Evolutionary conservation across 371 early-diverging fungal genomes (phyloP), one percentile per base, ranked within the genome.

Genomic region (Mucor racemosus): DNA sequence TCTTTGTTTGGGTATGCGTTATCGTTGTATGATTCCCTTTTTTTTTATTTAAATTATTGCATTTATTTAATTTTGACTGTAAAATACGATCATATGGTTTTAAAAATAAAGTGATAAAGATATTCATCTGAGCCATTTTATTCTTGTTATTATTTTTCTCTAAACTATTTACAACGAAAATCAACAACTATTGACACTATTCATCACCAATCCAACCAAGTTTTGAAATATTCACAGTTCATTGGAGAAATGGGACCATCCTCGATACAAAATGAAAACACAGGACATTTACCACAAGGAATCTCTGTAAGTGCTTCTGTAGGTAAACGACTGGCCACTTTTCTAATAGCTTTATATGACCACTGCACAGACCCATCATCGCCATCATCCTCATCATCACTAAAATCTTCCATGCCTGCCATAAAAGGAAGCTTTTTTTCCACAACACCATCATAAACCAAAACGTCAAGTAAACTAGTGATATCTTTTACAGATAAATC

Each of bases 371-470:
- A 67, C 13, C 57, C 21, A 50, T 79, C 77, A 4, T 76, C 73
- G 1, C 38, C 79, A 4, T 77, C 74, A 58, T 83, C 85, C 34
- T 87, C 86, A 42, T 85, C 87, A 34, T 88, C 88, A 53, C 86
- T 81, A 17, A 70, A 81, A 39, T 81, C 86, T 14, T 76, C 79
- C 72, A 80, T 83, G 33, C 84, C 80, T 42, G 76, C 79, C 65
- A 83, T 74, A 35, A 72, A 82, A 4, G 90, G 84, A 34, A 86
- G 59, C 65, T 85, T 79, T 54, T 86, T 84, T 72, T 94, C 92
- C 7, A 96, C 79, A 60, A 90, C 91, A 38, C 96, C 95, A 73
- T 98, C 99, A 70, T 92, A 97, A 7, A 93, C 88, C 15, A 99
- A 83, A 26, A 93, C 88, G 72, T 97, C 94, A 62, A 97, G 73